phyloP scores from a whole-genome alignment of 2,329 filamentous ascomycete genomes.

The Colletotrichum brevisporum region DNA sequence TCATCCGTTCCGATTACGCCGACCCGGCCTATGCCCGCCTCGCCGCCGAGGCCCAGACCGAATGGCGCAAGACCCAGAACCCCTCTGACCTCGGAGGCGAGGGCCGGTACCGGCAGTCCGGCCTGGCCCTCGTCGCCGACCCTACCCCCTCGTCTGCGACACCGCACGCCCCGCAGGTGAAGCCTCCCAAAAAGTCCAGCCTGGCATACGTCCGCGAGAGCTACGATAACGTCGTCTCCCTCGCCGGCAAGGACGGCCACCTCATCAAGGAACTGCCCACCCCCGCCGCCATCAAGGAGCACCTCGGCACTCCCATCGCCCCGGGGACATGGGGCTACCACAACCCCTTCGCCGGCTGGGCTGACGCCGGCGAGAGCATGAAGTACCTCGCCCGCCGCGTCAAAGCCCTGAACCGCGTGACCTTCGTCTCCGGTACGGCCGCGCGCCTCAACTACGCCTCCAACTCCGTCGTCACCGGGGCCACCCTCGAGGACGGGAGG shows the following conservation, averaged over 20 bases:
- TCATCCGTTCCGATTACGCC: slow-evolving; percentile 83
- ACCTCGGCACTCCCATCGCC: slow-evolving; percentile 62
- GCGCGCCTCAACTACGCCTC: slow-evolving; percentile 53
- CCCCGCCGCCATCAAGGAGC: slow-evolving; percentile 58
- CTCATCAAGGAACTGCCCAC: slow-evolving; percentile 61
- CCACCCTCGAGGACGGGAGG: slow-evolving; percentile 64
- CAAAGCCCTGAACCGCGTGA: slow-evolving; percentile 67
- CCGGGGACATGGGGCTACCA: slow-evolving; percentile 79
- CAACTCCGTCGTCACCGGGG: slow-evolving; percentile 58
- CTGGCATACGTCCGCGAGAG: slow-evolving; percentile 73
- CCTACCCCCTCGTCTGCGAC: slow-evolving; percentile 33
- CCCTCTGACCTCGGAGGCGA: slow-evolving; percentile 69
- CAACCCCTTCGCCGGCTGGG: slow-evolving; percentile 84
- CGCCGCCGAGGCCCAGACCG: slow-evolving; percentile 76
- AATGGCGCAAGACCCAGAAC: slow-evolving; percentile 74
- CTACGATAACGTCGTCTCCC: slow-evolving; percentile 69
- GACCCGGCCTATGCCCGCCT: slow-evolving; percentile 82
- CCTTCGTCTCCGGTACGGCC: slow-evolving; percentile 67
- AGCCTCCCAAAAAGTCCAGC: slow-evolving; percentile 57
- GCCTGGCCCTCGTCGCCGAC: slow-evolving; percentile 73
- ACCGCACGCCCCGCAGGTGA: slow-evolving; percentile 6
- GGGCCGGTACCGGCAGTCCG: slow-evolving; percentile 79
- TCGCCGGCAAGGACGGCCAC: slow-evolving; percentile 59
- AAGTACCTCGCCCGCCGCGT: slow-evolving; percentile 71
- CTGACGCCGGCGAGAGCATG: slow-evolving; percentile 81